These are phyloP conservation scores for Dothideomycetes sp. DNA, from an alignment of 2,329 filamentous ascomycete genomes.

Conservation along the genomic window DNA sequence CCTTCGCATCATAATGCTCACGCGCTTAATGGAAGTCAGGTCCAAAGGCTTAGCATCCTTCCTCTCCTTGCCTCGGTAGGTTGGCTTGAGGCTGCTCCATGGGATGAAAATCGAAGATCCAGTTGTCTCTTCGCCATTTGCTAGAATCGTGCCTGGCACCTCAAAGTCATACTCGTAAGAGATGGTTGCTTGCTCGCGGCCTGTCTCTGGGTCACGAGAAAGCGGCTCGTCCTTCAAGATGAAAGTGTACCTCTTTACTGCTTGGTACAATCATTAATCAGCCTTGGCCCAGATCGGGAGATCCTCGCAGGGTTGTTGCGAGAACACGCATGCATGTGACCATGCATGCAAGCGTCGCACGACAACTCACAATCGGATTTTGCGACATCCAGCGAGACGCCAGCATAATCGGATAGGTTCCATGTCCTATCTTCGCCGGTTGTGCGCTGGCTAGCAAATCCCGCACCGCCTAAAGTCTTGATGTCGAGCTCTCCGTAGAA, in stretches of 20 bases:
- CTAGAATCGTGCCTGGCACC: not conserved
- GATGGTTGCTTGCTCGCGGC: slow-evolving; percentile 59
- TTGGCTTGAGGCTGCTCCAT: slow-evolving; percentile 58
- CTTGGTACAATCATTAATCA: slow-evolving; percentile 1
- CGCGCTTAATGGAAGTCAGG: slow-evolving; percentile 47
- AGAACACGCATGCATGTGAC: not conserved
- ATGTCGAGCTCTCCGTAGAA: slow-evolving; percentile 66
- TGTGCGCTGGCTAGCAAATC: slow-evolving; percentile 71
- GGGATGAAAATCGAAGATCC: slow-evolving; percentile 40
- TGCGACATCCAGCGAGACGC: slow-evolving; percentile 44
- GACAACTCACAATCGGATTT: slow-evolving; percentile 38
- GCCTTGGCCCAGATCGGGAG: too few species aligned
- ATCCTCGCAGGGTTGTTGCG: not conserved
- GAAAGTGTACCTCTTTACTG: slow-evolving; percentile 56
- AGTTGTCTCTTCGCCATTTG: slow-evolving; percentile 13
- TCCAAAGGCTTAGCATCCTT: slow-evolving; percentile 51
- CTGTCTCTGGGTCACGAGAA: slow-evolving; percentile 45
- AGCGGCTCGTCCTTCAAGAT: slow-evolving; percentile 61
- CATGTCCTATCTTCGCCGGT: slow-evolving; percentile 44
- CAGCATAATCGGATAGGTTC: slow-evolving; percentile 54
- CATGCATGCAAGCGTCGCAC: not conserved
- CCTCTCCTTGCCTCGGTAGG: slow-evolving; percentile 59
- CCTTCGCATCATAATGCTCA: slow-evolving; percentile 77
- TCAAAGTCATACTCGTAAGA: slow-evolving; percentile 65
- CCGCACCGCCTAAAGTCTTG: slow-evolving; percentile 63